phyloP scores from a whole-genome alignment of 495 filamentous ascomycete genomes.

The Cudoniella acicularis region DNA sequence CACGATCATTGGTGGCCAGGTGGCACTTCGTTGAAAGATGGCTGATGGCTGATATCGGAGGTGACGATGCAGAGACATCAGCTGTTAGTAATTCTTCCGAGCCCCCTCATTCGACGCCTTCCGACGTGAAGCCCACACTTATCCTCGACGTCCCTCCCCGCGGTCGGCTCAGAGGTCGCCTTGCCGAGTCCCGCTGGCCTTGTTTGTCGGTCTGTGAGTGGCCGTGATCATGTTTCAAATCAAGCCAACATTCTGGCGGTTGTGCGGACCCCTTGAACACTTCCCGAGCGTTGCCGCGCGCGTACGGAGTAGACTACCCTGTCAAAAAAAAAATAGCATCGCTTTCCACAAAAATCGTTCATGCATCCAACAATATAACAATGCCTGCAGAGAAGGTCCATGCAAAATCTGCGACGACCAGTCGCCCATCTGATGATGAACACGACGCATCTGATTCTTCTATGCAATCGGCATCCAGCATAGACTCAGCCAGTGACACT shows the following conservation, averaged over 20 bases:
- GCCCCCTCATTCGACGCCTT: too few species aligned
- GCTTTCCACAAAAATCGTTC: not conserved
- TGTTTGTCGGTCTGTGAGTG: too few species aligned
- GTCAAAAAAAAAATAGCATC: not conserved
- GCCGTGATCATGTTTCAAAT: not conserved
- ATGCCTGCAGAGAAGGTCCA: constrained; percentile 14
- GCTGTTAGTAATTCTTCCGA: too few species aligned
- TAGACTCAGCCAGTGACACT: constrained; percentile 19
- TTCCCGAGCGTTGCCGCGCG: not conserved
- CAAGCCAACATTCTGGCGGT: too few species aligned
- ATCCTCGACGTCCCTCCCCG: too few species aligned
- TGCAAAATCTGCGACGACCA: constrained; percentile 8
- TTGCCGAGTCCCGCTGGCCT: too few species aligned
- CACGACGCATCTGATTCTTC: constrained; percentile 23
- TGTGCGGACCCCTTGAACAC: too few species aligned
- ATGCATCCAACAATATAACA: not conserved
- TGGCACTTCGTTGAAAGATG: not conserved
- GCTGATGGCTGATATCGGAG: too few species aligned
- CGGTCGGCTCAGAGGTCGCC: too few species aligned
- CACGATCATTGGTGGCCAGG: not conserved
- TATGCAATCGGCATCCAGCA: constrained; percentile 2
- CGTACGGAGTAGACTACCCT: not conserved
- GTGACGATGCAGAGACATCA: not conserved
- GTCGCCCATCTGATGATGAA: constrained; percentile 1
- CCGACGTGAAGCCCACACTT: too few species aligned